These are phyloP conservation scores for Chrysanthemum seticuspe DNA, from an alignment of 129 eudicot species.

Conservation along the genomic window DNA sequence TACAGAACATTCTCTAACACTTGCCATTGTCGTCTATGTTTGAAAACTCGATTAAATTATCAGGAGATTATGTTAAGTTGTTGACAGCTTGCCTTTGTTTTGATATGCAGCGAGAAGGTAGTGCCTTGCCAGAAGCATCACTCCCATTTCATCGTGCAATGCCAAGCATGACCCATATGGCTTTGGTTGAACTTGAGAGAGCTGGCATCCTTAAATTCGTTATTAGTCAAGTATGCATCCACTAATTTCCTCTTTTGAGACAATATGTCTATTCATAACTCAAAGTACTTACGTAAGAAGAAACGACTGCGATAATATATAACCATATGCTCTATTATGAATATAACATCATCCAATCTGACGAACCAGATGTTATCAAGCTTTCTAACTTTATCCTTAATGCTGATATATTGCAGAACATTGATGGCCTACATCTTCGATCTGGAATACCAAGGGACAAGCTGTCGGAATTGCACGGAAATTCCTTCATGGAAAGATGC, in stretches of 20 bases:
- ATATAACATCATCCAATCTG: conserved; percentile 9
- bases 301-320: conserved; percentile 1
- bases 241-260: background rate
- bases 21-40: too few relatives aligned
- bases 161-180: conserved; percentile 97
- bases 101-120: conserved; percentile 77
- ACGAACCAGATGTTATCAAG: background rate
- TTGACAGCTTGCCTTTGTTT: background rate
- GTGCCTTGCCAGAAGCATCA: conserved; percentile 90
- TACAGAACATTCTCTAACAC: too few relatives aligned
- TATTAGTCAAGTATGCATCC: conserved; percentile 73
- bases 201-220: conserved; percentile 89
- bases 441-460: conserved; percentile 93
- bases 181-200: conserved; percentile 85
- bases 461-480: conserved; percentile 89
- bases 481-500: conserved; percentile 87
- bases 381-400: conserved; percentile 10
- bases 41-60: too few relatives aligned
- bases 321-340: conserved; percentile 8
- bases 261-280: conserved; percentile 1
- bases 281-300: background rate
- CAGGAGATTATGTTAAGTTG: too few relatives aligned
- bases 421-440: conserved; percentile 94
- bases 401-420: conserved; percentile 53
- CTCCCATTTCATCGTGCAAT: conserved; percentile 93